A percentile compares a stretch with the other conserved stretches of the same genome.
Conservation (phyloP, 2,329 filamentous ascomycete species). For the Phoma sp. region DNA sequence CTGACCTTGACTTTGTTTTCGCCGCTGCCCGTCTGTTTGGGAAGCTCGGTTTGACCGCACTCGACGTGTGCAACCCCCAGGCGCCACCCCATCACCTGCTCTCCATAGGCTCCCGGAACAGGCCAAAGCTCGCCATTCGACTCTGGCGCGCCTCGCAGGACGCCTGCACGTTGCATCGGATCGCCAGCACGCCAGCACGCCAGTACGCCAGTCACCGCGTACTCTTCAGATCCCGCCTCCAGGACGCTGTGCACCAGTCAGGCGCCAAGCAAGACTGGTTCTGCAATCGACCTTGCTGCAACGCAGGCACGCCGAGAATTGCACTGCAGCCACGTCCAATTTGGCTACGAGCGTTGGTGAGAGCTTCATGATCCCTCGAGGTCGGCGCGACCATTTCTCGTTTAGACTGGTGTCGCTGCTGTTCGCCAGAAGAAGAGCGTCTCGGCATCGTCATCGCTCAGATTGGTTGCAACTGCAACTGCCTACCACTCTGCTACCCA, state of each 20-base stretch:
- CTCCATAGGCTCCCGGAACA: constrained; percentile 19
- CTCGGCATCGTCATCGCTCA: constrained; percentile 23
- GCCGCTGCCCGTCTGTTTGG: constrained; percentile 22
- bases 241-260: constrained; percentile 27
- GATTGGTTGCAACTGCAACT: constrained; percentile 16
- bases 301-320: constrained; percentile 20
- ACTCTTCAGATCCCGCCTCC: constrained; percentile 32
- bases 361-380: constrained; percentile 34
- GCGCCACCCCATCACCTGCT: constrained; percentile 31
- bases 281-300: constrained; percentile 27
- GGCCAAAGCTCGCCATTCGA: constrained; percentile 21
- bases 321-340: constrained; percentile 45
- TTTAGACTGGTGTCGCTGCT: constrained; percentile 39
- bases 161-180: constrained; percentile 32
- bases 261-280: constrained; percentile 23
- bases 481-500: constrained; percentile 12
- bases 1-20: constrained; percentile 28
- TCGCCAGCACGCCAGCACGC: constrained; percentile 19
- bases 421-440: constrained; percentile 27
- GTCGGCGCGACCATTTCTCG: constrained; percentile 33
- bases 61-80: constrained; percentile 34
- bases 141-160: constrained; percentile 24
- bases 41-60: constrained; percentile 21
- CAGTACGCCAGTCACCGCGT: constrained; percentile 25
- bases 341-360: constrained; percentile 28